Base-by-base conservation (phyloP, 2,329 filamentous ascomycete species). In the Helotiales sp. region DNA sequence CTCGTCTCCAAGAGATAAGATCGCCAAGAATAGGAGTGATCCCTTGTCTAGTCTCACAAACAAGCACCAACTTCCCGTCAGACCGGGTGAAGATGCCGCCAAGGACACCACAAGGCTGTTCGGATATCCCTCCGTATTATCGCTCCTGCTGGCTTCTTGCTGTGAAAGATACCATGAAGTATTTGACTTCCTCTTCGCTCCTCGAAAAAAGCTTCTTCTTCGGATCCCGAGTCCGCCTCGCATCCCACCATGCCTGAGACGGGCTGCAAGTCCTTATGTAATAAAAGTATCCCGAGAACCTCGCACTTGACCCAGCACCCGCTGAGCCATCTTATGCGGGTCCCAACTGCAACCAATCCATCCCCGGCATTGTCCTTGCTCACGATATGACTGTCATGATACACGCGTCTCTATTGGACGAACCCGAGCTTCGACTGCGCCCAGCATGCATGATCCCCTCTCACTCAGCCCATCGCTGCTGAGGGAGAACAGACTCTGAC, bases 401-500 rank as follows among this genome's bases (percentile, higher is more conserved):
- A 55, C 54, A 59, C 57, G 57, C 57, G 57, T 46, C 57, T 10
- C 38, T 24, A 56, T 56, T 56, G 53, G 53, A 30, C 33, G 42
- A 49, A 33, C 29, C 44, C 27, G 24, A 49, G 38, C 12, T 40
- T 33, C 13, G 25, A 10, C 30, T 38, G 33, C 48, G 50, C 46
- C 33, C 33, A 40, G 49, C 10, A 27, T 44, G 40, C 40, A 44
- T 25, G 22, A 24, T 44, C 15, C 40, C 22, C 22, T 12, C 19
- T 15, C 7, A 17, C 8, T 38, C 13, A n/a, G 34, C 7, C 25
- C 22, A 29, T 17, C 40, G n/a, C 8, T 10, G 40, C 40, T 25
- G 40, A 48, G 46, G n/a, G 25, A 8, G 17, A 22, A 19, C 30
- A 25, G 46, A 48, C 25, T 29, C 30, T 27, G 46, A 48, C 25